phyloP scores from a whole-genome alignment of 805 yeast genomes.

The Suhomyces tanzawaensis region DNA sequence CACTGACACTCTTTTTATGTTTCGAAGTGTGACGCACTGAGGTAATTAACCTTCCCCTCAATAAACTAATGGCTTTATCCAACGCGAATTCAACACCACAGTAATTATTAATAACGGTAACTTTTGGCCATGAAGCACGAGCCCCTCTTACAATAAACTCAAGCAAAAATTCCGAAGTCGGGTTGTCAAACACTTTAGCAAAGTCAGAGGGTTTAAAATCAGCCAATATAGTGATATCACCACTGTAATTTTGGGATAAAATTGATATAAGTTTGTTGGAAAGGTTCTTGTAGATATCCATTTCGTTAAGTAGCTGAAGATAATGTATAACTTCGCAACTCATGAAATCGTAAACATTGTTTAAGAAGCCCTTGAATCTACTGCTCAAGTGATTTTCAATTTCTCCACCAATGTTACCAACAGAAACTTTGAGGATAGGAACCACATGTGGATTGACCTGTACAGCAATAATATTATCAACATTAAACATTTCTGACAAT shows the following conservation, averaged over 20 bases:
- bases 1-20: conserved; percentile 4
- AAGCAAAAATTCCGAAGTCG: conserved; percentile 70
- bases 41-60: conserved; percentile 60
- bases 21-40: conserved; percentile 15
- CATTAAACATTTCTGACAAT: conserved; percentile 93
- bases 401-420: conserved; percentile 68
- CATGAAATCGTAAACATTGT: conserved; percentile 54
- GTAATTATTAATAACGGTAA: conserved; percentile 81
- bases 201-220: conserved; percentile 60
- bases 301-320: conserved; percentile 66
- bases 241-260: conserved; percentile 83
- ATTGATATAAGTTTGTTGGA: conserved; percentile 74
- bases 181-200: conserved; percentile 68
- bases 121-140: conserved; percentile 89
- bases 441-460: conserved; percentile 97
- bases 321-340: conserved; percentile 76
- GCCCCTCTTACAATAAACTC: conserved; percentile 80
- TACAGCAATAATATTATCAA: conserved; percentile 94
- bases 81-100: conserved; percentile 86
- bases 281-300: conserved; percentile 72
- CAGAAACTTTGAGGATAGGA: conserved; percentile 72
- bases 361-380: conserved; percentile 49
- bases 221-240: conserved; percentile 91
- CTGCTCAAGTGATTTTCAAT: conserved; percentile 60
- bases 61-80: conserved; percentile 69